These are phyloP conservation scores for Thielaviopsis ethacetica DNA, from an alignment of 2,329 filamentous ascomycete species.

Conservation along the genomic window DNA sequence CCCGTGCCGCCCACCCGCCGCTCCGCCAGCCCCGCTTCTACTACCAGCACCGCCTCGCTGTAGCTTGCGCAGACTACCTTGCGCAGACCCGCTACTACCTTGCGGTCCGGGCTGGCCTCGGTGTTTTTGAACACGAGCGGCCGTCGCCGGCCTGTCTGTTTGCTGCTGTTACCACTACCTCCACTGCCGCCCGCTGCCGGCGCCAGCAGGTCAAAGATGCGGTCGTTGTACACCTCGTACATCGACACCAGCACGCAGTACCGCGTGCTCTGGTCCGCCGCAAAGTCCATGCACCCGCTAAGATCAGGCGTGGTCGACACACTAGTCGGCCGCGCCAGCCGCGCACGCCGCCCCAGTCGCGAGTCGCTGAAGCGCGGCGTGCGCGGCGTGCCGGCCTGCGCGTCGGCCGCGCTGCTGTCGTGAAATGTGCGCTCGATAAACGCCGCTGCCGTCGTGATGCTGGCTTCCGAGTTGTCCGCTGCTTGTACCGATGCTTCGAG, in stretches of 20 bases:
- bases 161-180: slow-evolving; percentile 15
- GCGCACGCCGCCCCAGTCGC: slow-evolving; percentile 40
- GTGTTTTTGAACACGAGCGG: slow-evolving; percentile 84
- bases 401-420: slow-evolving; percentile 31
- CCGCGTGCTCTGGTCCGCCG: slow-evolving; percentile 51
- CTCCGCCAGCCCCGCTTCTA: slow-evolving; percentile 80
- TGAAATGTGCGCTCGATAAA: slow-evolving; percentile 67
- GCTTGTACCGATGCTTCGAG: slow-evolving; percentile 59
- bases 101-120: slow-evolving; percentile 74
- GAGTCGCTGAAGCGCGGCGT: slow-evolving; percentile 33
- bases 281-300: slow-evolving; percentile 46
- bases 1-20: slow-evolving; percentile 77
- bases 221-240: slow-evolving; percentile 98
- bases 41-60: slow-evolving; percentile 70
- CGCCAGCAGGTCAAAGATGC: slow-evolving; percentile 84
- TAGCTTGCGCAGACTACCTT: slow-evolving; percentile 77
- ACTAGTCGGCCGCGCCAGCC: slow-evolving; percentile 48
- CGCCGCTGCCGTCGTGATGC: slow-evolving; percentile 53
- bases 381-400: slow-evolving; percentile 53
- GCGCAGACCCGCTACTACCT: slow-evolving; percentile 78
- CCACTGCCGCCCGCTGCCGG: slow-evolving; percentile 27
- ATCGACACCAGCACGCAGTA: slow-evolving; percentile 87
- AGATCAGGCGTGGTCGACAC: slow-evolving; percentile 63
- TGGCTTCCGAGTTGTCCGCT: slow-evolving; percentile 68
- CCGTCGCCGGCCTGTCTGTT: slow-evolving; percentile 40